A percentile compares a stretch with the other conserved stretches of the same genome.
phyloP scores from a whole-genome alignment of 169 alveolate species.

The Cryptosporidium sp. region DNA sequence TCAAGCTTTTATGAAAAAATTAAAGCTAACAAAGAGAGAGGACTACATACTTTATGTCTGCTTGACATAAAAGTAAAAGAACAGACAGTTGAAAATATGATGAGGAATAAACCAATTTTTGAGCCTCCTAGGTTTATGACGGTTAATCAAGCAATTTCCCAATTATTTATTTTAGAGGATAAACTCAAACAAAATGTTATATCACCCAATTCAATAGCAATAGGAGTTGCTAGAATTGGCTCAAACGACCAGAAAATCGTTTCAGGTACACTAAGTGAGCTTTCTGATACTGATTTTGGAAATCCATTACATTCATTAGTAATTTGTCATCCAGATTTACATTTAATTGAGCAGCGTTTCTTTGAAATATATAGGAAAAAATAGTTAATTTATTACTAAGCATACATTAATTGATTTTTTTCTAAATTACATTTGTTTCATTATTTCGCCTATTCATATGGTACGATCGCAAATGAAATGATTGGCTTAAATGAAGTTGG shows the following conservation, averaged over 20 bases:
- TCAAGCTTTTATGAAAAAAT: constrained; percentile 95
- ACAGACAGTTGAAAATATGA: constrained; percentile 94
- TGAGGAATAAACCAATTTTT: constrained; percentile 91
- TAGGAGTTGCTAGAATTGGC: constrained; percentile 96
- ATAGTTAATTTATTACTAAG: neutral
- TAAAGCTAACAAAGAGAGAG: constrained; percentile 87
- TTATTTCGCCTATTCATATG: neutral
- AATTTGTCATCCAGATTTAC: constrained; percentile 91
- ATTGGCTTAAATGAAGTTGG: constrained; percentile 67
- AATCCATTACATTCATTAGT: constrained; percentile 95
- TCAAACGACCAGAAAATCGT: constrained; percentile 87
- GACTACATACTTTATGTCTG: constrained; percentile 96
- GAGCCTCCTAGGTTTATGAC: constrained; percentile 96
- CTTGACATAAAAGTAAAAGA: constrained; percentile 98
- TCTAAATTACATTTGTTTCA: neutral
- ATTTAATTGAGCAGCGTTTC: constrained; percentile 91
- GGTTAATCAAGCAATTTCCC: constrained; percentile 90
- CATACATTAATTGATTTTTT: neutral
- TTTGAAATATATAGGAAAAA: constrained; percentile 70
- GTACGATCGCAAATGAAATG: constrained; percentile 65
- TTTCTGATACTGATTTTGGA: constrained; percentile 90
- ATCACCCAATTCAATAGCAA: constrained; percentile 84
- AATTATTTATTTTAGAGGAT: constrained; percentile 90
- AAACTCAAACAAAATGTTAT: constrained; percentile 65
- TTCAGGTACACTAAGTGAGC: constrained; percentile 86